Base-by-base conservation (phyloP, 345 rosid species). In the Pugionium cornutum region DNA sequence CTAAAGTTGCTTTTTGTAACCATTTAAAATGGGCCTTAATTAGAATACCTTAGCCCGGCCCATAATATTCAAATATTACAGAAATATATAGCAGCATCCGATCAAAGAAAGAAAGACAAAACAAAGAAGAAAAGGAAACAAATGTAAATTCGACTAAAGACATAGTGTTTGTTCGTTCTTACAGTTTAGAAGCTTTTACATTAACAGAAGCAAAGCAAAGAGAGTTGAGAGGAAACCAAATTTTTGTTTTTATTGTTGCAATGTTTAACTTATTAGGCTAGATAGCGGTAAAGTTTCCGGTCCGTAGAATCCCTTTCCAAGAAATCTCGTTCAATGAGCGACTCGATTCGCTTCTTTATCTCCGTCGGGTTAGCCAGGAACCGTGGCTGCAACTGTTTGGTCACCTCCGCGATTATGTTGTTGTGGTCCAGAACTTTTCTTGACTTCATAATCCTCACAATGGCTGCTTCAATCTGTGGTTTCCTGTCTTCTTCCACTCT, bases 401-500 rank as follows among this genome's bases (percentile, higher is more conserved):
- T 90, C 10, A 90, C 97, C 78, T 94, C 99, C 0, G 96, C 77
- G 39, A 94, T 87, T 68, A 94, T 75, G 62, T 94, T 90, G 83
- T 94, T 90, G 76, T 94, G 99, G 82, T 90, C 99, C 57, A 94
- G 78, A 42, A 88, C 87, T 78, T 85, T 90, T 73, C 99, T 85
- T 2, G 99, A 94, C 77, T 94, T 94, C 99, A 94, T 94, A 77
- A 94, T 88, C 81, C 99, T 85, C 67, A 94, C 99, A 4, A 94
- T 78, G 9, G 99, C 97, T 4, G 99, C 99, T 83, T 94, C 99
- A 26, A 94, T 94, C 83, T 90, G 97, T 6, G 97, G 96, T 76
- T 90, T 90, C 82, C 99, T 83, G 67, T 94, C 99, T 78, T 94
- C 97, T 77, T 94, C 99, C 64, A 94, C 99, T 72, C 99, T 86